phyloP scores from a whole-genome alignment of 768 basidiomycete genomes.

The Multifurca ochricompacta region DNA sequence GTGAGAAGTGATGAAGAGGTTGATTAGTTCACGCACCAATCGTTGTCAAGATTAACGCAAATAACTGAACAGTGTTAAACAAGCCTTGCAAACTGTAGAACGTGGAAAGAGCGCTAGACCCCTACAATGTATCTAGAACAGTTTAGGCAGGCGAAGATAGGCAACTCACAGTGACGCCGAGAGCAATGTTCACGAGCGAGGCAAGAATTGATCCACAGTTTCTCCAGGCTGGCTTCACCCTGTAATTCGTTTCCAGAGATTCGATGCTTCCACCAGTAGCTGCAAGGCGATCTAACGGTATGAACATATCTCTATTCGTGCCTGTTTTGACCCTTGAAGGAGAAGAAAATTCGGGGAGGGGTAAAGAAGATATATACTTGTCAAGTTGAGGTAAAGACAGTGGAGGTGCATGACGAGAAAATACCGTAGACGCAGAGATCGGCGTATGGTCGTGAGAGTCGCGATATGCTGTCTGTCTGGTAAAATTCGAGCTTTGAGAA shows the following conservation, averaged over 20 bases:
- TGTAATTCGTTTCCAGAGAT: slow-evolving; percentile 51
- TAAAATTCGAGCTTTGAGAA: not conserved
- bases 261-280: slow-evolving; percentile 43
- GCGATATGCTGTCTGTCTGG: not conserved
- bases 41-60: slow-evolving; percentile 61
- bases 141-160: not conserved
- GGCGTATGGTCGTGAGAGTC: slow-evolving; percentile 6
- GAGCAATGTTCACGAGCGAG: slow-evolving; percentile 35
- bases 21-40: slow-evolving; percentile 36
- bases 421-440: slow-evolving; percentile 12
- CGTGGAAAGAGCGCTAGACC: slow-evolving; percentile 59
- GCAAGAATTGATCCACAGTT: slow-evolving; percentile 48
- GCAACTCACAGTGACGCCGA: slow-evolving; percentile 47
- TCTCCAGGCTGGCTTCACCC: slow-evolving; percentile 42
- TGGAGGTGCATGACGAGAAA: slow-evolving; percentile 14
- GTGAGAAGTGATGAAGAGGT: not conserved
- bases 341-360: slow-evolving; percentile 10
- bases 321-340: not conserved
- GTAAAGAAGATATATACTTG: slow-evolving; percentile 16
- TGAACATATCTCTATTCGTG: slow-evolving; percentile 39
- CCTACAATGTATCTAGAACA: slow-evolving; percentile 32
- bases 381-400: slow-evolving; percentile 17
- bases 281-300: slow-evolving; percentile 51
- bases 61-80: slow-evolving; percentile 60
- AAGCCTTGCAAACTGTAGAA: slow-evolving; percentile 68